Evolutionary conservation across 768 basidiomycete genomes (phyloP).

Genomic region (Russula emetica): DNA sequence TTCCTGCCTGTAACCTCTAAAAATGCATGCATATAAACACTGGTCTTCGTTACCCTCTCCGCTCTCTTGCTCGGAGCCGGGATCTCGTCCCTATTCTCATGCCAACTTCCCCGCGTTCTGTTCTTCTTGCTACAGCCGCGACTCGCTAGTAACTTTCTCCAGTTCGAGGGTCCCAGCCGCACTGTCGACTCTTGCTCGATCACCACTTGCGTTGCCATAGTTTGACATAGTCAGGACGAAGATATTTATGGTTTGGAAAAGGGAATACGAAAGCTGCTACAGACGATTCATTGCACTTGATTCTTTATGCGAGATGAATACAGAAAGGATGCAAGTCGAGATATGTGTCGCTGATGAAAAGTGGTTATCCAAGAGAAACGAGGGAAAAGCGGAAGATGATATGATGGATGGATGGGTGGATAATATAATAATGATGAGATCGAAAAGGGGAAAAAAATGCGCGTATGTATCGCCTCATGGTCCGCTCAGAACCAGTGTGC

Average conservation of each 20-base stretch:
- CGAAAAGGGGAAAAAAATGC: neutral
- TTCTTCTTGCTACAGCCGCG: too few relatives aligned
- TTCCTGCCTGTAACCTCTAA: too few relatives aligned
- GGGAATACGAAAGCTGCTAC: neutral
- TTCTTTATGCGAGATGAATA: slow-evolving; percentile 15
- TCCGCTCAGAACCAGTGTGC: neutral
- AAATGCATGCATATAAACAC: too few relatives aligned
- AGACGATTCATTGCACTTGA: neutral
- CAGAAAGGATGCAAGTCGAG: slow-evolving; percentile 4
- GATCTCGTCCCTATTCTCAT: too few relatives aligned
- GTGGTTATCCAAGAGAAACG: neutral
- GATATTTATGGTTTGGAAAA: neutral
- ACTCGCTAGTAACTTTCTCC: too few relatives aligned
- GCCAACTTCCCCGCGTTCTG: too few relatives aligned
- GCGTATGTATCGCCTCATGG: neutral
- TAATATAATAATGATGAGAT: slow-evolving; percentile 7
- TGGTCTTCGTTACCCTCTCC: too few relatives aligned
- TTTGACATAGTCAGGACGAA: neutral
- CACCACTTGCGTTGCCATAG: neutral
- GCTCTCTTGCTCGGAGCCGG: too few relatives aligned
- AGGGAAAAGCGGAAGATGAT: neutral
- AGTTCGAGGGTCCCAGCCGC: too few relatives aligned
- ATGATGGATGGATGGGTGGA: slow-evolving; percentile 1
- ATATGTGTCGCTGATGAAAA: neutral
- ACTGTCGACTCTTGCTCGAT: neutral